Evolutionary conservation across 2,329 filamentous ascomycete species (phyloP).

Genomic region (Xylariales sp.): DNA sequence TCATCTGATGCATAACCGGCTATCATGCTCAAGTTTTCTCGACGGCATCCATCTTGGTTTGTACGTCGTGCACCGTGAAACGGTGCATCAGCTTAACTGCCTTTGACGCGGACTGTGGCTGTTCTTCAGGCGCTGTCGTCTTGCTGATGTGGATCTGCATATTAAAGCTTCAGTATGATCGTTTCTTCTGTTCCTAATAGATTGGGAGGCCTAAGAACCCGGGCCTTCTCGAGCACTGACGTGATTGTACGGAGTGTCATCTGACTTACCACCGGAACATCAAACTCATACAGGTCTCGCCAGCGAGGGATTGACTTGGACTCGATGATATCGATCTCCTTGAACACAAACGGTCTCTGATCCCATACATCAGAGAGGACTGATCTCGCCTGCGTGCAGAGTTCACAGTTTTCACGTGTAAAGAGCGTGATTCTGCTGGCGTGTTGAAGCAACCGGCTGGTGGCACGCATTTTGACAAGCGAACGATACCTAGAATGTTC

Average conservation of each 20-base stretch:
- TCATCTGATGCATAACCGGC: no score
- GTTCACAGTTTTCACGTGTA: conserved; percentile 64
- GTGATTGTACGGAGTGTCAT: neutral
- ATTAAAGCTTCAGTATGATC: neutral
- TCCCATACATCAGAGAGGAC: conserved; percentile 67
- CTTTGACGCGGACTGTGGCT: conserved; percentile 49
- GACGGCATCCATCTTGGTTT: conserved; percentile 62
- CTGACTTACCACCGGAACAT: conserved; percentile 67
- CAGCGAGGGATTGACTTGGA: conserved; percentile 54
- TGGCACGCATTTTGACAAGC: conserved; percentile 41
- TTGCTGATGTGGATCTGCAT: conserved; percentile 60
- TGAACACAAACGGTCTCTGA: conserved; percentile 60
- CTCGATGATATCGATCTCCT: conserved; percentile 65
- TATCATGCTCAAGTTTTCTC: conserved; percentile 23
- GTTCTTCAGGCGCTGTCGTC: conserved; percentile 42
- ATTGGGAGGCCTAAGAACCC: no score
- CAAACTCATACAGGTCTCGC: conserved; percentile 74
- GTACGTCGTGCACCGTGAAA: conserved; percentile 63
- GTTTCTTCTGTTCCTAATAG: no score
- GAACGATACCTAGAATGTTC: neutral
- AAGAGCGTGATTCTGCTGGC: conserved; percentile 69
- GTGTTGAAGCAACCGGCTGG: conserved; percentile 44
- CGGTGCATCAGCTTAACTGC: conserved; percentile 74
- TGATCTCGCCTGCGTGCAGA: conserved; percentile 64
- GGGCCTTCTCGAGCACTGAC: no score